These are phyloP conservation scores for Litchi chinensis DNA, from an alignment of 345 rosid species.

Conservation along the genomic window DNA sequence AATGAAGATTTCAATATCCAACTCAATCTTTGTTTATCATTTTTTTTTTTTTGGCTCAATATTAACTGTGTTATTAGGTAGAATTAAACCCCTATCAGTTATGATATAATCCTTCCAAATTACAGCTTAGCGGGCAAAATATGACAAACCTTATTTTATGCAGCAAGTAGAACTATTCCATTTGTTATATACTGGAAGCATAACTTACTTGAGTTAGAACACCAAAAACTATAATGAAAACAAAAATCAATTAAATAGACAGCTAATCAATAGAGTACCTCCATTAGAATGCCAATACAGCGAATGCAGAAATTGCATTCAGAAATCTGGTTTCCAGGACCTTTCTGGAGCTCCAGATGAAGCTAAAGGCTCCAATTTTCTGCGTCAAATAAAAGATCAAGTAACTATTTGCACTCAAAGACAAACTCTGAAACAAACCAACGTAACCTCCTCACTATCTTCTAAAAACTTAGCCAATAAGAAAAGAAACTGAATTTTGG, in stretches of 20 bases:
- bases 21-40: too few relatives aligned
- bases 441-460: constrained; percentile 26
- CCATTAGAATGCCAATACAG: background rate
- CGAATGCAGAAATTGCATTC: constrained; percentile 16
- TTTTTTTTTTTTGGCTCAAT: too few relatives aligned
- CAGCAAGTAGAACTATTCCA: background rate
- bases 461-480: constrained; percentile 1
- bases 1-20: background rate
- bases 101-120: background rate
- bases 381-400: background rate
- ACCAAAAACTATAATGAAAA: background rate
- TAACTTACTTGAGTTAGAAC: background rate
- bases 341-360: constrained; percentile 24
- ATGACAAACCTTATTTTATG: background rate
- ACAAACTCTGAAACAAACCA: constrained; percentile 34
- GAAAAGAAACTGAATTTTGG: constrained; percentile 3
- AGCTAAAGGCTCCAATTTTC: constrained; percentile 15
- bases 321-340: background rate
- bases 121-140: constrained; percentile 17
- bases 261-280: constrained; percentile 12
- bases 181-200: background rate
- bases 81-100: background rate
- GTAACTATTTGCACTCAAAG: constrained; percentile 21
- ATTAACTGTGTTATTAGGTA: too few relatives aligned
- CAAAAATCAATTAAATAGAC: constrained; percentile 15